Conservation (phyloP, 345 rosid species). For the Populus alba region DNA sequence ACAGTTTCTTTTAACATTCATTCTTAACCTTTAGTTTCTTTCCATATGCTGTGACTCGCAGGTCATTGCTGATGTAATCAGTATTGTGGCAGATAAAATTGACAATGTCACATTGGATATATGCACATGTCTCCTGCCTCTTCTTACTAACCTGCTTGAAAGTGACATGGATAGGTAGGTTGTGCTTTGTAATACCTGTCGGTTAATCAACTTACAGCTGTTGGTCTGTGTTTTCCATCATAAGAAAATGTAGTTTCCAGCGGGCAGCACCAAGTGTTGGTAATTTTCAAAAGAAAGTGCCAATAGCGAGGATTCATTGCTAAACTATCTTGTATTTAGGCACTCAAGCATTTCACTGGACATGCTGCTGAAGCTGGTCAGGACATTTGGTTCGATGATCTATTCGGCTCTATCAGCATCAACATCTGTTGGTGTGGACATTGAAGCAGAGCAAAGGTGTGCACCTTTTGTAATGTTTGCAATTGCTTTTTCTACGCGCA, state of each 20-base stretch:
- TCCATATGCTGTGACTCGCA: slow-evolving; percentile 32
- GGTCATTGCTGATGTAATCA: slow-evolving; percentile 84
- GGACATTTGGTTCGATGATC: slow-evolving; percentile 72
- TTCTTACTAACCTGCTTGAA: slow-evolving; percentile 65
- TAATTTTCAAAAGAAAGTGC: background rate
- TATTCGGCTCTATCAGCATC: slow-evolving; percentile 80
- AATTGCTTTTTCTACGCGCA: background rate
- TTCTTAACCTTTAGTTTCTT: background rate
- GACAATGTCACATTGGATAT: slow-evolving; percentile 75
- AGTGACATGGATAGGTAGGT: slow-evolving; percentile 85
- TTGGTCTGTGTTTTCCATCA: background rate
- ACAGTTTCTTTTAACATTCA: background rate
- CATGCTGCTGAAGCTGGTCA: slow-evolving; percentile 81
- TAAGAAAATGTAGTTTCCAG: background rate
- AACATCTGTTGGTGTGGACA: slow-evolving; percentile 85
- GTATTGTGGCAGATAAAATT: slow-evolving; percentile 59
- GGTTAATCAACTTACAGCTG: background rate
- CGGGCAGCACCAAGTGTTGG: background rate
- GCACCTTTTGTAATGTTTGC: slow-evolving; percentile 4
- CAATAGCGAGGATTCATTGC: background rate
- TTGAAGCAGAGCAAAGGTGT: slow-evolving; percentile 97
- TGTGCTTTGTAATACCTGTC: background rate
- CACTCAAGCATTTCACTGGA: slow-evolving; percentile 81
- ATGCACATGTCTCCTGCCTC: slow-evolving; percentile 85
- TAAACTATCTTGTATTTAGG: slow-evolving; percentile 41